These are phyloP conservation scores for Phytophthora pinifolia DNA, from an alignment of 352 stramenopile genomes.

Conservation along the genomic window DNA sequence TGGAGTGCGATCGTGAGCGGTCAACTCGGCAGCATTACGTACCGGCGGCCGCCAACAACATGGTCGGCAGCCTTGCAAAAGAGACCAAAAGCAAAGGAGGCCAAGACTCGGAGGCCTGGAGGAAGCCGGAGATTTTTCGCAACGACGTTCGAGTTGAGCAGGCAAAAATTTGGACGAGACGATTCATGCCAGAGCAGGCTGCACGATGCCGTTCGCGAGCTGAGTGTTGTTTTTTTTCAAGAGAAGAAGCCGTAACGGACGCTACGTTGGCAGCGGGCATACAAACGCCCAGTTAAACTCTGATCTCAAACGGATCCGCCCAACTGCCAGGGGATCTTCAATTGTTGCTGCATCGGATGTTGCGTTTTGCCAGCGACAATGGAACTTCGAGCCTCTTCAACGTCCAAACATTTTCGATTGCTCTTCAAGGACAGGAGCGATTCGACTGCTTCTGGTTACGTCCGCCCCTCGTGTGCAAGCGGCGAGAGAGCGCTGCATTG, in stretches of 20 bases:
- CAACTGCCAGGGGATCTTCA: constrained; percentile 15
- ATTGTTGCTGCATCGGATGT: constrained; percentile 5
- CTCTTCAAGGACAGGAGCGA: not conserved
- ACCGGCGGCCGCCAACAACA: too few species aligned
- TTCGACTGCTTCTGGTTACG: constrained; percentile 9
- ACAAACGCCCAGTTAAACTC: constrained; percentile 15
- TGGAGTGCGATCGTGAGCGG: not conserved
- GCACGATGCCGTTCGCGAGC: too few species aligned
- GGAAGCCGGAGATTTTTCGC: too few species aligned
- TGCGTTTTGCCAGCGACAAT: too few species aligned
- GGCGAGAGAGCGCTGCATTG: constrained; percentile 6
- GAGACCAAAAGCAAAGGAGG: too few species aligned
- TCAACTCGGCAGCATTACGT: constrained; percentile 10
- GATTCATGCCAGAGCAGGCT: constrained; percentile 4
- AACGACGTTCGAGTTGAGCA: not conserved
- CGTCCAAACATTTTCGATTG: constrained; percentile 5
- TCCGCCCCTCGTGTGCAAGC: constrained; percentile 11
- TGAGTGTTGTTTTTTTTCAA: constrained; percentile 19
- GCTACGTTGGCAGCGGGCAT: constrained; percentile 8
- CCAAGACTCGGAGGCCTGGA: too few species aligned
- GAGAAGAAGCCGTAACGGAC: constrained; percentile 13
- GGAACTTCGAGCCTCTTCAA: too few species aligned
- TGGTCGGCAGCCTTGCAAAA: too few species aligned
- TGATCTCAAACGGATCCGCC: constrained; percentile 18
- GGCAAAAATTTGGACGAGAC: constrained; percentile 2